Evolutionary conservation across 2,329 filamentous ascomycete genomes (phyloP), one percentile per base, ranked within the genome.

Genomic region (Colletotrichum brevisporum): DNA sequence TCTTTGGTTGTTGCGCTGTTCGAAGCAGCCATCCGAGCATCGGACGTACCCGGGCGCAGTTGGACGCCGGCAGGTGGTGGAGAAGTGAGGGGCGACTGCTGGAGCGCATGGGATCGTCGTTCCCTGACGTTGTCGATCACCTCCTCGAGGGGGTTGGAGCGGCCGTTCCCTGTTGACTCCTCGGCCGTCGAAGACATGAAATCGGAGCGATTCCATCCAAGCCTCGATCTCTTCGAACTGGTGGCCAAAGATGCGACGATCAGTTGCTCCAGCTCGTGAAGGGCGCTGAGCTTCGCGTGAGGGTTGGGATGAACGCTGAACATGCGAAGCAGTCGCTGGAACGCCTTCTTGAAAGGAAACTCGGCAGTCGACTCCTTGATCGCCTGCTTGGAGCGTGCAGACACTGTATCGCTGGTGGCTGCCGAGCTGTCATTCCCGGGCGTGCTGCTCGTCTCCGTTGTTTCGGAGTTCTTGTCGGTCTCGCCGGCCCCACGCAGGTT

Each of bases 221-320:
- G 43, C 21, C 77, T 75, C 3, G 77, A 73, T 57, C 76, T 77
- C 70, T 77, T 81, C 4, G 79, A 74, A 12, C 77, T 75, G 48
- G 70, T 81, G 3, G 78, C 77, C 27, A 77, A 70, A 0, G 92
- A 95, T 1, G 93, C 92, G 27, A 93, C 84, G 65, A 97, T 93
- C 53, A 99, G 86, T 50, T 92, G 89, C 75, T 97, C 91, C 5
- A 99, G 85, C 77, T 98, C 94, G 70, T 92, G 90, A 5, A 98
- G 84, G 0, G 93, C 92, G 72, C 92, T 91, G 13, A 99, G 86
- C 80, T 99, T 99, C 24, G 89, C 87, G 73, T 92, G 92, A 0
- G 96, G 96, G 76, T 96, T 97, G 0, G 94, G 93, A 73, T 97
- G 93, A 4, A 95, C 93, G 50, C 93, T 94, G 74, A 99, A 97